phyloP scores from a whole-genome alignment of 1,139 yeast species.

The Meyerozyma carpophila region DNA sequence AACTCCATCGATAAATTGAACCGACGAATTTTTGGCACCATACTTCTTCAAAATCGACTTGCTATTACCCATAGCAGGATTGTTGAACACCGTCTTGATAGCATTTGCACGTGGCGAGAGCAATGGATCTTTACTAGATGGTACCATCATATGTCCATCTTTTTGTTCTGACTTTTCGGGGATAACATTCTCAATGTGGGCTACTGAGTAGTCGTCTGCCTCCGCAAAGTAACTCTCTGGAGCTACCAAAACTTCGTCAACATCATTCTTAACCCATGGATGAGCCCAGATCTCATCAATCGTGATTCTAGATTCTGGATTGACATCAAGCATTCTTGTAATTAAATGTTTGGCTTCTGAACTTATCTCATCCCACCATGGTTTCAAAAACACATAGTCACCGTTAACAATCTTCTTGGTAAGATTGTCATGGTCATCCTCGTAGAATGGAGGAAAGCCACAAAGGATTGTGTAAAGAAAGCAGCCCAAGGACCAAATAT shows the following conservation, averaged over 20 bases:
- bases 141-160: neutral
- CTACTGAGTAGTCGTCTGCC: neutral
- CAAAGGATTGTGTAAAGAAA: constrained; percentile 83
- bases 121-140: neutral
- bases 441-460: constrained; percentile 96
- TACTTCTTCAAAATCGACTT: constrained; percentile 1
- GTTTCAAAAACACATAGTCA: constrained; percentile 73
- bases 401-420: constrained; percentile 83
- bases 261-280: constrained; percentile 29
- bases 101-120: constrained; percentile 37
- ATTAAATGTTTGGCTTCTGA: constrained; percentile 68
- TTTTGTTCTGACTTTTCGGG: neutral
- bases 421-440: constrained; percentile 74
- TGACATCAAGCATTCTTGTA: constrained; percentile 45
- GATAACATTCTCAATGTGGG: neutral
- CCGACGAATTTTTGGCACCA: constrained; percentile 1
- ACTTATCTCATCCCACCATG: constrained; percentile 97
- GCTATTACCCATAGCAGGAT: constrained; percentile 32
- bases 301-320: constrained; percentile 64
- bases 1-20: constrained; percentile 18
- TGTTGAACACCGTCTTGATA: constrained; percentile 41
- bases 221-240: constrained; percentile 8
- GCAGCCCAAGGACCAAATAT: constrained; percentile 96
- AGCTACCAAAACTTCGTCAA: neutral
- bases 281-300: constrained; percentile 58